Percentiles rank a stretch among this genome's conserved stretches.
Conservation (phyloP, 1,284 basidiomycete genomes). For the Rhodotorula mucilaginosa region DNA sequence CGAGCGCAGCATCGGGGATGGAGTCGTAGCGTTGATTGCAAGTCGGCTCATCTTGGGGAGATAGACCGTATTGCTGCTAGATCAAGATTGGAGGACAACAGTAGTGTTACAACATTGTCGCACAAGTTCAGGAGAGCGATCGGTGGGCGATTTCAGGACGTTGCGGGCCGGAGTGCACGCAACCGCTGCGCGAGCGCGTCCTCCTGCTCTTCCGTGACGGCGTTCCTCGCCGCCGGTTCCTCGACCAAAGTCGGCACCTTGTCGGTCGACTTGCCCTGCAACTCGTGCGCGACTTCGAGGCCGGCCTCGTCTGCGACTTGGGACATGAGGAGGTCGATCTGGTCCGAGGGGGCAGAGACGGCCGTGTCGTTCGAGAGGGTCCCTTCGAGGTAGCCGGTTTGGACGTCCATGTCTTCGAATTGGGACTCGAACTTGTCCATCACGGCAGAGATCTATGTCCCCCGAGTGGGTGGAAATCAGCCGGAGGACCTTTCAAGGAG, state of each 20-base stretch:
- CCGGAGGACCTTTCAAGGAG: not conserved
- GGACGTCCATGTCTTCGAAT: conserved; percentile 95
- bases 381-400: conserved; percentile 97
- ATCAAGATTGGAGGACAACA: too few species aligned
- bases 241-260: conserved; percentile 49
- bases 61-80: too few species aligned
- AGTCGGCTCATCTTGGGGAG: too few species aligned
- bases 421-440: conserved; percentile 99
- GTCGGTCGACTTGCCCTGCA: conserved; percentile 55
- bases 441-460: conserved; percentile 81
- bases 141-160: conserved; percentile 12
- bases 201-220: conserved; percentile 63
- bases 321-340: conserved; percentile 86
- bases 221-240: conserved; percentile 44
- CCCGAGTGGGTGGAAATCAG: not conserved
- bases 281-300: conserved; percentile 78
- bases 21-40: not conserved
- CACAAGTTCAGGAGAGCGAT: not conserved
- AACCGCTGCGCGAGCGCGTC: conserved; percentile 73
- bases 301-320: conserved; percentile 97
- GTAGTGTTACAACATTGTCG: not conserved
- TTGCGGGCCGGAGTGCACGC: conserved; percentile 67
- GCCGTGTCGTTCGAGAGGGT: conserved; percentile 93
- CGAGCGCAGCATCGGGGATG: not conserved
- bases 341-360: conserved; percentile 90